Evolutionary conservation across 331 rosid genomes (phyloP).

Genomic region (Stylosanthes scabra): DNA sequence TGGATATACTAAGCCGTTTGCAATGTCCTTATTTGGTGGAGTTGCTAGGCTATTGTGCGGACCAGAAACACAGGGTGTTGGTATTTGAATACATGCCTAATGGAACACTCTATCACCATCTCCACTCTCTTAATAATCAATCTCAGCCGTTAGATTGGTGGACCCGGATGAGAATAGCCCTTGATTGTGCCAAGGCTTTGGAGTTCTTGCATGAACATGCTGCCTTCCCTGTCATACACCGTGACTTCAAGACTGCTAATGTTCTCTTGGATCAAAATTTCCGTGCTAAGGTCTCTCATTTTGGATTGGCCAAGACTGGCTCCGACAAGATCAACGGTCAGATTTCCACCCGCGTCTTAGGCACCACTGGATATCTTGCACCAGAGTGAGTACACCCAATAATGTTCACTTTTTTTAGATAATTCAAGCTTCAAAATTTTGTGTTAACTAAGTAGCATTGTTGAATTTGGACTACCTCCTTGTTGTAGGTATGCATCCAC

Average conservation of each 20-base stretch:
- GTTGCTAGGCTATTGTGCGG: constrained; percentile 95
- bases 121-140: constrained; percentile 52
- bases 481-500: constrained; percentile 82
- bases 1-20: constrained; percentile 85
- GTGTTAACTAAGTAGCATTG: too few species aligned
- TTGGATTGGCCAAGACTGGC: constrained; percentile 87
- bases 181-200: constrained; percentile 88
- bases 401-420: too few species aligned
- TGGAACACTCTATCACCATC: constrained; percentile 80
- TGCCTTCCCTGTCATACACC: constrained; percentile 79
- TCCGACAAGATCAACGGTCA: constrained; percentile 88
- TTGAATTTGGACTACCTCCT: too few species aligned
- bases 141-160: constrained; percentile 84
- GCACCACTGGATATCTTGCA: constrained; percentile 97
- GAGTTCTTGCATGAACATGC: constrained; percentile 91
- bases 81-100: constrained; percentile 79
- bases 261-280: constrained; percentile 80
- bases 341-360: constrained; percentile 81
- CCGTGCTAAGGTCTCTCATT: constrained; percentile 85
- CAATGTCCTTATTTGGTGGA: constrained; percentile 81
- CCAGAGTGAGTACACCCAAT: constrained; percentile 81
- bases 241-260: constrained; percentile 83
- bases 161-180: constrained; percentile 90
- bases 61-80: constrained; percentile 85
- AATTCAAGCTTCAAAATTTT: too few species aligned